Evolutionary conservation across 169 alveolate genomes (phyloP).

Genomic region (Cyclospora cayetanensis): DNA sequence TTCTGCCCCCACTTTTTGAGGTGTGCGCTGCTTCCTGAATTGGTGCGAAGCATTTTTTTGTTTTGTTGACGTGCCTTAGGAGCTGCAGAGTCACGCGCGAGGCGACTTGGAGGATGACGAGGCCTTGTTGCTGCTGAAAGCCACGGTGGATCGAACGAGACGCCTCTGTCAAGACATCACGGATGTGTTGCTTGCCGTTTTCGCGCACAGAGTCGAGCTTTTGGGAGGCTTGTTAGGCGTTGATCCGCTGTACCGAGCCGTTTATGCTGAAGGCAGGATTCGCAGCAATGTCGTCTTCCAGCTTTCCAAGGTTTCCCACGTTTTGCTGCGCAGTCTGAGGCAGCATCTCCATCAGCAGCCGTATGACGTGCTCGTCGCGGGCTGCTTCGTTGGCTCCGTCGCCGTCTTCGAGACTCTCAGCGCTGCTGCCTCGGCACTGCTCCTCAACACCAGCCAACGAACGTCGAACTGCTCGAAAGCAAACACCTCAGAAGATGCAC

Average conservation of each 20-base stretch:
- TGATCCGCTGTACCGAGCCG: not conserved
- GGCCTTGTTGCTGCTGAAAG: slow-evolving; percentile 34
- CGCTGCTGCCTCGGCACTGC: not conserved
- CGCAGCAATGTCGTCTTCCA: slow-evolving; percentile 63
- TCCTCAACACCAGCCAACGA: not conserved
- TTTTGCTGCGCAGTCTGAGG: slow-evolving; percentile 47
- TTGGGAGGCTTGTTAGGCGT: slow-evolving; percentile 5
- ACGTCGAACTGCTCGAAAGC: not conserved
- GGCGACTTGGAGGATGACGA: not conserved
- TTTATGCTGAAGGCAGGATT: slow-evolving; percentile 42
- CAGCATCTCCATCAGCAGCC: slow-evolving; percentile 28
- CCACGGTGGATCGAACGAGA: slow-evolving; percentile 22
- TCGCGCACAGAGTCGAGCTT: not conserved
- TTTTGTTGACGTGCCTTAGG: not conserved
- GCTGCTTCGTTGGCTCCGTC: slow-evolving; percentile 11
- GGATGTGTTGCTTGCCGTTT: slow-evolving; percentile 28
- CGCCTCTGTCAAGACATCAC: slow-evolving; percentile 48
- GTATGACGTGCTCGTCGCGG: slow-evolving; percentile 49
- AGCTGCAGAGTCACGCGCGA: not conserved
- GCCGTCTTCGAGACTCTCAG: slow-evolving; percentile 23
- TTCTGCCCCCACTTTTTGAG: not conserved
- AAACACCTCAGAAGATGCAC: not conserved
- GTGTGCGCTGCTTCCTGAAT: too few species aligned
- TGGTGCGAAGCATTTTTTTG: too few species aligned
- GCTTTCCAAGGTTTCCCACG: slow-evolving; percentile 30